A percentile compares a stretch with the other conserved stretches of the same genome.
phyloP scores from a whole-genome alignment of 257 asterid species.

The Dorcoceras hygrometricum region DNA sequence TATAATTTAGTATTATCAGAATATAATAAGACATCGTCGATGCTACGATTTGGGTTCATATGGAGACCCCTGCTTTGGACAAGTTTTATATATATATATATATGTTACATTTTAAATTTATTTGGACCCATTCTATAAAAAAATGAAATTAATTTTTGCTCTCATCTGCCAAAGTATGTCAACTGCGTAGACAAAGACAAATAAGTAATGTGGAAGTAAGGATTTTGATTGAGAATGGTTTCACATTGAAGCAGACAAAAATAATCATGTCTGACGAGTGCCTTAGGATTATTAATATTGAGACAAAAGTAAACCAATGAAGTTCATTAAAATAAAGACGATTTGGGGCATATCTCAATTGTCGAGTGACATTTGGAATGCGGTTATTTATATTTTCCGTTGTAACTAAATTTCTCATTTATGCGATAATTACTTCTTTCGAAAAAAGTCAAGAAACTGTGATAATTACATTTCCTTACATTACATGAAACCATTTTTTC shows the following conservation, averaged over 20 bases:
- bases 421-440: too few species aligned
- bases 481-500: too few species aligned
- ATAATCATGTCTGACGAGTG: slow-evolving; percentile 9
- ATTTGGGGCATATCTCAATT: too few species aligned
- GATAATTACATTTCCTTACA: too few species aligned
- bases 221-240: slow-evolving; percentile 11
- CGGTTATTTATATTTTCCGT: too few species aligned
- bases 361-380: too few species aligned
- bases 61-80: slow-evolving; percentile 24
- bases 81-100: background rate
- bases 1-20: background rate
- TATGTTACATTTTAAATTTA: background rate
- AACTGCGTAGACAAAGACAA: background rate
- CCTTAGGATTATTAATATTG: too few species aligned
- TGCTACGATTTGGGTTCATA: slow-evolving; percentile 27
- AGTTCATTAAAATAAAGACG: too few species aligned
- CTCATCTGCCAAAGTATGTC: background rate
- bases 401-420: too few species aligned
- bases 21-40: slow-evolving; percentile 18
- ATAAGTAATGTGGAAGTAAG: slow-evolving; percentile 5
- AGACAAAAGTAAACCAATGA: too few species aligned
- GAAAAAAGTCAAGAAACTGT: too few species aligned
- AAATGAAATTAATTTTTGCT: background rate
- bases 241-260: slow-evolving; percentile 15
- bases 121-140: slow-evolving; percentile 1